A percentile compares a stretch with the other conserved stretches of the same genome.
phyloP scores from a whole-genome alignment of 2,329 filamentous ascomycete species.

The Colletotrichum caudatum region DNA sequence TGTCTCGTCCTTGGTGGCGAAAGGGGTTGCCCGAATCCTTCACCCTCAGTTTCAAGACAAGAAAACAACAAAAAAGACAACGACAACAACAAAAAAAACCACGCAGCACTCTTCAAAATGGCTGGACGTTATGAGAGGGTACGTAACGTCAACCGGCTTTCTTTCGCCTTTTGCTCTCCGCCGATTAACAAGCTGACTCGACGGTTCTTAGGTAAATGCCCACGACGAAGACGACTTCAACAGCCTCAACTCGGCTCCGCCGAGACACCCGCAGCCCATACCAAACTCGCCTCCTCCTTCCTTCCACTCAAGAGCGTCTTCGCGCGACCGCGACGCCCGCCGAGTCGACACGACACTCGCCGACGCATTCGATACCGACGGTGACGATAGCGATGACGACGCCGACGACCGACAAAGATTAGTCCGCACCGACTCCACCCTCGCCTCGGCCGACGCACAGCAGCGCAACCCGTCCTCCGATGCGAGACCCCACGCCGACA shows the following conservation, averaged over 20 bases:
- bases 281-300: conserved; percentile 80
- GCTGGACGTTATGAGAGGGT: conserved; percentile 70
- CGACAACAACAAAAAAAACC: background rate
- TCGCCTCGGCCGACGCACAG: conserved; percentile 43
- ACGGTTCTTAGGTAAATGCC: conserved; percentile 63
- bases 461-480: conserved; percentile 40
- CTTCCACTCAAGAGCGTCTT: conserved; percentile 85
- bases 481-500: conserved; percentile 41
- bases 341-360: conserved; percentile 83
- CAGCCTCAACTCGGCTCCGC: conserved; percentile 51
- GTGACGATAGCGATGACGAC: conserved; percentile 80
- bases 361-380: conserved; percentile 90
- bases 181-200: conserved; percentile 20
- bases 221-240: conserved; percentile 67
- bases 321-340: conserved; percentile 54
- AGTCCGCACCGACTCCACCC: conserved; percentile 74
- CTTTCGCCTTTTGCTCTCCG: background rate
- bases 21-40: conserved; percentile 19
- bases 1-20: conserved; percentile 40
- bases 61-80: background rate
- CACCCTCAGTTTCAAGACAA: conserved; percentile 20
- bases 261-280: conserved; percentile 50
- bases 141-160: conserved; percentile 46
- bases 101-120: conserved; percentile 55
- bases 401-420: conserved; percentile 87